Evolutionary conservation across 192 early-diverging fungal species (phyloP).

Genomic region (Gryganskiella cystojenkinii): DNA sequence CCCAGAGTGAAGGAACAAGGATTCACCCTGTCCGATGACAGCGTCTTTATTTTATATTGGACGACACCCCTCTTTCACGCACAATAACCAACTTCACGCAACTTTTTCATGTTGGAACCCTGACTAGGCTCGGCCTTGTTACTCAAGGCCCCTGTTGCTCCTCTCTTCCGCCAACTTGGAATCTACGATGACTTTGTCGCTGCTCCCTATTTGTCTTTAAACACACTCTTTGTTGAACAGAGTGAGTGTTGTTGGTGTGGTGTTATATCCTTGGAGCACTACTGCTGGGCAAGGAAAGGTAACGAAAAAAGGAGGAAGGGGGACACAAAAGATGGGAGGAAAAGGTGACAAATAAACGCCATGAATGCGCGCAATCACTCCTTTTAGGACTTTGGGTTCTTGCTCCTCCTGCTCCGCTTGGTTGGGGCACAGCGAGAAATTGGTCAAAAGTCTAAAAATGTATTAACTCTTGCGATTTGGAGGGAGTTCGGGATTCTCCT

Average conservation of each 20-base stretch:
- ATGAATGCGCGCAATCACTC: no score
- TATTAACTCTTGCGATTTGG: not conserved
- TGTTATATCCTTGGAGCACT: no score
- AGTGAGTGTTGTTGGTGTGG: no score
- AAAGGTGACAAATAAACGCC: no score
- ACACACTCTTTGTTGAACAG: no score
- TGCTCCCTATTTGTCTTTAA: no score
- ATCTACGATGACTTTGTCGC: not conserved
- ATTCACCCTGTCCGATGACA: not conserved
- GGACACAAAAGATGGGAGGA: no score
- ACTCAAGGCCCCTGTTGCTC: not conserved
- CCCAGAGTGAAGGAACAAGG: not conserved
- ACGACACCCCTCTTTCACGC: no score
- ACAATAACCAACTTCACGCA: not conserved
- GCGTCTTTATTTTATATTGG: not conserved
- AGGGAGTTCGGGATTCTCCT: no score
- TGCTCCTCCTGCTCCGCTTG: not conserved
- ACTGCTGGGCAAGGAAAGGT: no score
- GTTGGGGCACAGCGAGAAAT: not conserved
- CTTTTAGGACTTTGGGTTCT: not conserved
- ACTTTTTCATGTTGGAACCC: not conserved
- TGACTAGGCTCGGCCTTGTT: not conserved
- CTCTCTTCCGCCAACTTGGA: not conserved
- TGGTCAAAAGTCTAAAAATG: not conserved
- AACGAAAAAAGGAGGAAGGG: no score